Evolutionary conservation across 257 asterid genomes (phyloP), one percentile per base, ranked within the genome.

Genomic region (Penstemon barbatus): DNA sequence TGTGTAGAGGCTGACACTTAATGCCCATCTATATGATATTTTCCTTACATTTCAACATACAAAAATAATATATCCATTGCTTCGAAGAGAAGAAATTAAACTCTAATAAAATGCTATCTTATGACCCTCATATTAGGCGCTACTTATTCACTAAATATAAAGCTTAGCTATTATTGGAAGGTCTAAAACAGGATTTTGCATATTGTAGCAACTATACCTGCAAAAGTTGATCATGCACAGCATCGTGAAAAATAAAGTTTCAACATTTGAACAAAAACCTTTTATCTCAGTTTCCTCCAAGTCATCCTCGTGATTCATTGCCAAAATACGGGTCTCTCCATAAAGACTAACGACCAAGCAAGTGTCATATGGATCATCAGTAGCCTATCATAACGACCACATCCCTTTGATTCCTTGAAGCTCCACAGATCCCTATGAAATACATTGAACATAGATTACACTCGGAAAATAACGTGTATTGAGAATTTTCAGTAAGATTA

Each of bases 331-430:
- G 3, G 98, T 91, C 84, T 91, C 98, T 5, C 87, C 84, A 66
- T 87, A 89, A 77, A 91, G 89, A 87, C 98, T 91, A 63, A 89
- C 95, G 44, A 89, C 98, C 79, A 91, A 85, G 80, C 87, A 89
- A 56, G 96, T 91, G 57, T 91, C 98, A 75, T 82, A 81, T 5
- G 85, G 87, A 87, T 91, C 96, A 77, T 91, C 89, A 45, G 90
- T 84, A 58, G 96, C 95, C 68, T 96, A 79, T 75, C 90, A 76
- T 69, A 91, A 57, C 39, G 98, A 89, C 98, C 98, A 91, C 96
- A 91, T 89, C 66, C 98, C 96, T 83, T 87, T 91, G 76, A 91
- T 91, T 69, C 97, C 97, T 80, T 91, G 97, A 77, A 91, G 93
- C 84, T 89, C 97, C 45, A 91, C 96, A 66, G 97, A 87, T 56